Percentiles rank a stretch among this genome's conserved stretches.
Conservation (phyloP, 352 stramenopile genomes). For the Phytophthora lateralis region DNA sequence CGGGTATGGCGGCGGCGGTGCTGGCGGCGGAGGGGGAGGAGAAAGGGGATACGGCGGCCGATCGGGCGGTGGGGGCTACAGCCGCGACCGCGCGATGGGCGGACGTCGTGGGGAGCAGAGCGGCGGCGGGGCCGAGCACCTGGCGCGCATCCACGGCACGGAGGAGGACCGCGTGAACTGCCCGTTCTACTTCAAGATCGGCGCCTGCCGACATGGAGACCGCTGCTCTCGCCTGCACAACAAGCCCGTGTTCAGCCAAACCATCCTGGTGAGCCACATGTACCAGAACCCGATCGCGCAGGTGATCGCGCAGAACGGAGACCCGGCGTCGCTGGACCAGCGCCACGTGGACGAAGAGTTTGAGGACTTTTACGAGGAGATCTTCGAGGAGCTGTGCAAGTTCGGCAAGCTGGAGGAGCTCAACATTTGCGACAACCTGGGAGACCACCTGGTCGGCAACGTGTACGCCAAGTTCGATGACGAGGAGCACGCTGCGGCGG, state of each 20-base stretch:
- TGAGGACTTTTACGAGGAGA: constrained; percentile 96
- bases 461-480: constrained; percentile 99
- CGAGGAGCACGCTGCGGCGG: constrained; percentile 97
- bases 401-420: constrained; percentile 98
- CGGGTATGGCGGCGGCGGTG: constrained; percentile 42
- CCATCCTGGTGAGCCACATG: constrained; percentile 98
- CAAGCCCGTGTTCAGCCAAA: constrained; percentile 98
- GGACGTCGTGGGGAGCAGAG: constrained; percentile 66
- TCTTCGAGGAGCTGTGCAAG: constrained; percentile 99
- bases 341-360: constrained; percentile 96
- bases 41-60: constrained; percentile 45
- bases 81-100: constrained; percentile 52
- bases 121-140: constrained; percentile 92
- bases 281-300: constrained; percentile 96
- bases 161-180: constrained; percentile 99
- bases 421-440: constrained; percentile 99
- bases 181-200: constrained; percentile 99
- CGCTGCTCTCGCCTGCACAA: constrained; percentile 98
- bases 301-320: constrained; percentile 89
- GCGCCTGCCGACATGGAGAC: constrained; percentile 98
- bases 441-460: constrained; percentile 99
- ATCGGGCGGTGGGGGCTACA: constrained; percentile 48
- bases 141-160: constrained; percentile 97
- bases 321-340: constrained; percentile 85
- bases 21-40: constrained; percentile 30